Evolutionary conservation across 768 basidiomycete species (phyloP).

Genomic region (Tylopilus felleus): DNA sequence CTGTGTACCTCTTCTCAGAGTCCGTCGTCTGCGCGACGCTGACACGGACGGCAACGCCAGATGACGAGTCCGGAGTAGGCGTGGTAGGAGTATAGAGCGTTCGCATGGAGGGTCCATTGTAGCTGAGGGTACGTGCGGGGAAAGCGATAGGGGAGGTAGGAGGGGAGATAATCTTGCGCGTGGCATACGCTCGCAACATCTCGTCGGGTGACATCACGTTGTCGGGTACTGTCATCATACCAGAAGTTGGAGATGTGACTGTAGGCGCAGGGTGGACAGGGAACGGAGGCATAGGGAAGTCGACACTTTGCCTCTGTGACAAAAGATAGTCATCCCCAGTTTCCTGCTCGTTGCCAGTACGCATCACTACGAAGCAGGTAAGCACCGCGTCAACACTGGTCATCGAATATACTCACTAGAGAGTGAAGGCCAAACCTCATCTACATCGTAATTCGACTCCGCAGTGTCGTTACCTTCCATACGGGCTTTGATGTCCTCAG

Average conservation of each 20-base stretch:
- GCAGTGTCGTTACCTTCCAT: conserved; percentile 37
- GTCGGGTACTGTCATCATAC: conserved; percentile 42
- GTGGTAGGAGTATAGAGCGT: conserved; percentile 26
- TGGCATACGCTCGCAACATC: conserved; percentile 73
- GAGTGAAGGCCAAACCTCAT: conserved; percentile 68
- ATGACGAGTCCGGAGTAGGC: conserved; percentile 10
- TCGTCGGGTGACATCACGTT: conserved; percentile 62
- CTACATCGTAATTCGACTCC: conserved; percentile 39
- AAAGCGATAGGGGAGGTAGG: conserved; percentile 32
- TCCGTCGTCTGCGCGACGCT: conserved; percentile 10
- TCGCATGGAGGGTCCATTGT: conserved; percentile 27
- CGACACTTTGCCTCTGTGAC: conserved; percentile 23
- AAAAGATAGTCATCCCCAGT: conserved; percentile 46
- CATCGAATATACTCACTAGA: conserved; percentile 43
- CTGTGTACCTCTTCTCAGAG: conserved; percentile 24
- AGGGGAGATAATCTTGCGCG: conserved; percentile 36
- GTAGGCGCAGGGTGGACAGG: conserved; percentile 27
- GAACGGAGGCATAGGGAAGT: conserved; percentile 33
- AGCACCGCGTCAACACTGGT: conserved; percentile 1
- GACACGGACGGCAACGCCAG: neutral
- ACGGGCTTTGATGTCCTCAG: conserved; percentile 60
- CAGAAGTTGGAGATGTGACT: conserved; percentile 34
- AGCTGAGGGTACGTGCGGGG: conserved; percentile 25
- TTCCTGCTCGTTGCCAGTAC: conserved; percentile 43
- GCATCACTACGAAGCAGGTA: conserved; percentile 57